These are phyloP conservation scores for Rhizopus sp. DNA, from an alignment of 371 early-diverging fungal genomes.

Conservation along the genomic window DNA sequence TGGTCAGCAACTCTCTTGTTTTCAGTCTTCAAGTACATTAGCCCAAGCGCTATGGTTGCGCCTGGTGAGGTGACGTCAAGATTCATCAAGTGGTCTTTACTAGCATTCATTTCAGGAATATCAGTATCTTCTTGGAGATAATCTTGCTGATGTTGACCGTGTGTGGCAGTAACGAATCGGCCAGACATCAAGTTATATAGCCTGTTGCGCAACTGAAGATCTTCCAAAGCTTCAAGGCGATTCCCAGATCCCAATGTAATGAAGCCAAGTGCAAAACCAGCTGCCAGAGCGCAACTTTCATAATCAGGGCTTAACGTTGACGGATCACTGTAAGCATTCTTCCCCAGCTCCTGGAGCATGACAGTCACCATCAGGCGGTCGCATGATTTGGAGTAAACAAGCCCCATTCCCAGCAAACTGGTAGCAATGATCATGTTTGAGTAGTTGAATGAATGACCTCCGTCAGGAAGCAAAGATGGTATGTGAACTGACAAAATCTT, in stretches of 20 bases:
- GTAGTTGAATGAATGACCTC: constrained; percentile 56
- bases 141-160: not conserved
- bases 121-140: not conserved
- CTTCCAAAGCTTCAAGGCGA: constrained; percentile 51
- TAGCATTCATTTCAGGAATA: not conserved
- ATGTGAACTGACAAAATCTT: constrained; percentile 74
- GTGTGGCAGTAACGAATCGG: not conserved
- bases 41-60: constrained; percentile 80
- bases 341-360: constrained; percentile 71
- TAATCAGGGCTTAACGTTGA: constrained; percentile 29
- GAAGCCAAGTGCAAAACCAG: constrained; percentile 85
- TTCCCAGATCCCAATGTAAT: constrained; percentile 73
- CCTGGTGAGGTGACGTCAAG: constrained; percentile 65
- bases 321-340: constrained; percentile 33
- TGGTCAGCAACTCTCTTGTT: constrained; percentile 62
- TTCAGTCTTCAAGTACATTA: constrained; percentile 83
- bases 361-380: constrained; percentile 68
- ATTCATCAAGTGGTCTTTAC: constrained; percentile 18
- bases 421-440: constrained; percentile 63
- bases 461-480: constrained; percentile 61
- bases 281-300: constrained; percentile 68
- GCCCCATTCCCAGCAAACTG: constrained; percentile 74
- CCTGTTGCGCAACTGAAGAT: constrained; percentile 60
- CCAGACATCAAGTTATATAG: constrained; percentile 56
- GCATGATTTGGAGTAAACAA: constrained; percentile 69